Evolutionary conservation across 176 grass and related monocot genomes (phyloP).

Genomic region (Leersia perrieri): DNA sequence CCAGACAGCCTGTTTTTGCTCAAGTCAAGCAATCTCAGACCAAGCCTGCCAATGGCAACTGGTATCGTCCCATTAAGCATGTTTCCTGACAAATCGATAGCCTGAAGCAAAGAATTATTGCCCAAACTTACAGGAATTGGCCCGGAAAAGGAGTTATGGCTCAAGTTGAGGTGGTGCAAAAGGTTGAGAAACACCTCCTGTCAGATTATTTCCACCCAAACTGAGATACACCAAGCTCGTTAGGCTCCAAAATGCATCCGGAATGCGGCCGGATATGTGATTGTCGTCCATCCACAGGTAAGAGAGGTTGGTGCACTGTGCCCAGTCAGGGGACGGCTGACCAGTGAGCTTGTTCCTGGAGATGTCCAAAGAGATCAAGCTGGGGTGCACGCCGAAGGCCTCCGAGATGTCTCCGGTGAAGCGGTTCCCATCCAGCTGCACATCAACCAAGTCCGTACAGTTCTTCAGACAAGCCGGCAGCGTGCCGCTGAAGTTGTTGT

Average conservation of each 20-base stretch:
- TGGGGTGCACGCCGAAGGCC: conserved; percentile 58
- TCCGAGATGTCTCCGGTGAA: conserved; percentile 70
- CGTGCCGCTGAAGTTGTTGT: too few species aligned
- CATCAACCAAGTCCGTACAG: too few species aligned
- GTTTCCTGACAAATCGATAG: conserved; percentile 69
- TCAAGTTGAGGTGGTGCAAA: conserved; percentile 67
- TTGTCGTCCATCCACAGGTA: too few species aligned
- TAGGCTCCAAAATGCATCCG: conserved; percentile 44
- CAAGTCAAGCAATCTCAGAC: conserved; percentile 61
- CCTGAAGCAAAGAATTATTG: conserved; percentile 26
- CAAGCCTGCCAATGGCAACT: conserved; percentile 31
- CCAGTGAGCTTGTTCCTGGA: conserved; percentile 59
- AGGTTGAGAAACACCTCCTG: conserved; percentile 42
- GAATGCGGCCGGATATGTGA: conserved; percentile 61
- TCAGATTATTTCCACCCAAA: conserved; percentile 60
- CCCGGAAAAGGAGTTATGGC: conserved; percentile 55
- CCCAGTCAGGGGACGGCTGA: conserved; percentile 57
- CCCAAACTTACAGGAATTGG: conserved; percentile 46
- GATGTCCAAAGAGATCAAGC: conserved; percentile 57
- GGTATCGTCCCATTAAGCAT: conserved; percentile 46
- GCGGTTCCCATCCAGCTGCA: too few species aligned
- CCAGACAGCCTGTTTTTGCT: conserved; percentile 70
- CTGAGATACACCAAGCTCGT: conserved; percentile 52
- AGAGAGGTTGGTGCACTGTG: conserved; percentile 46
- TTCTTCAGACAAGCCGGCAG: too few species aligned